phyloP scores from a whole-genome alignment of 768 basidiomycete species.

The Kwoniella mangroviensis region DNA sequence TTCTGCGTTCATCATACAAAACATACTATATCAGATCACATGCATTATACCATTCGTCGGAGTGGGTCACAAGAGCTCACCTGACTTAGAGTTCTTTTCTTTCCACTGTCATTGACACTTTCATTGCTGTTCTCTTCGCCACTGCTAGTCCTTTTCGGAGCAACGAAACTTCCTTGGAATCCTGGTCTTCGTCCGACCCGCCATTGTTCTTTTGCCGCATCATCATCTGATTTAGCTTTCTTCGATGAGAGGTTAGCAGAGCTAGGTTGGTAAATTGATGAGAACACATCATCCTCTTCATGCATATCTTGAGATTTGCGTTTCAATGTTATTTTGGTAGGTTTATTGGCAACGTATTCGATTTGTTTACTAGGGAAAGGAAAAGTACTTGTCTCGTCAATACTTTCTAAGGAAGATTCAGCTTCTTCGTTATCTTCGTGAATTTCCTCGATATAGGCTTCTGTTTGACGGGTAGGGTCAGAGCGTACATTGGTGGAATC shows the following conservation, averaged over 20 bases:
- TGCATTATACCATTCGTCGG: neutral
- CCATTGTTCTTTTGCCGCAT: constrained; percentile 35
- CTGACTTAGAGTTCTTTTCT: constrained; percentile 28
- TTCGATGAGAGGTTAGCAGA: neutral
- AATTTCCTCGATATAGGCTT: constrained; percentile 2
- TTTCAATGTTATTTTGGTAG: constrained; percentile 13
- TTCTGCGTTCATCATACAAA: constrained; percentile 17
- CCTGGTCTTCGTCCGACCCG: constrained; percentile 45
- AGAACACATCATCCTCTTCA: constrained; percentile 3
- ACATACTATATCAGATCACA: constrained; percentile 1
- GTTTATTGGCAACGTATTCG: neutral
- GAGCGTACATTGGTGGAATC: no score
- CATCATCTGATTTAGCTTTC: constrained; percentile 1
- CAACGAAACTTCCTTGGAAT: constrained; percentile 39
- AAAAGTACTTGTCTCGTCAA: constrained; percentile 3
- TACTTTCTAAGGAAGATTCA: constrained; percentile 16
- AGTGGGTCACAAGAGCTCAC: constrained; percentile 17
- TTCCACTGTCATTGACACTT: neutral
- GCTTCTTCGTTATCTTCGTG: neutral
- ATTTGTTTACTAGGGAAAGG: neutral
- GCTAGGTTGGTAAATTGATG: neutral
- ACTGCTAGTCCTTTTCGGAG: constrained; percentile 4
- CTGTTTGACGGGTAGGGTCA: neutral
- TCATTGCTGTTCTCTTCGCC: neutral
- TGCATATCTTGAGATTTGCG: constrained; percentile 16